Evolutionary conservation across 2,329 filamentous ascomycete genomes (phyloP).

Genomic region (Aaosphaeria pasadenensis): DNA sequence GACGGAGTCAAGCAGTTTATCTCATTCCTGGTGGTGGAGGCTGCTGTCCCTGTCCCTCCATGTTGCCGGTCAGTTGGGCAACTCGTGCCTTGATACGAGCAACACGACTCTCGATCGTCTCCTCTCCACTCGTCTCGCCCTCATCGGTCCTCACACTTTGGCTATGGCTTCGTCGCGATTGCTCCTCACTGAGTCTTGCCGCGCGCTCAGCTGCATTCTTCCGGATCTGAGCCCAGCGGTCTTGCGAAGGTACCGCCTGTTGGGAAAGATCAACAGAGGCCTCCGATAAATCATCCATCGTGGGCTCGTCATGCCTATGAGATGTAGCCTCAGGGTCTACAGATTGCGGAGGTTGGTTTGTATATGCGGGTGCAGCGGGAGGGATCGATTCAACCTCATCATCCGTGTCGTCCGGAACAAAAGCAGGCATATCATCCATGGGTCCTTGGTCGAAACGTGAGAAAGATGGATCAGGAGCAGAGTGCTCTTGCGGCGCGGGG

Average conservation of each 20-base stretch:
- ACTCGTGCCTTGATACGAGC: conserved; percentile 97
- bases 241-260: conserved; percentile 49
- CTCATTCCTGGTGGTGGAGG: neutral
- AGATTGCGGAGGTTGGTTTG: neutral
- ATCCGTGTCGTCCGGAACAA: conserved; percentile 55
- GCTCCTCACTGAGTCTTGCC: conserved; percentile 64
- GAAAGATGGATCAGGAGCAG: conserved; percentile 60
- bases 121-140: conserved; percentile 90
- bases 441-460: conserved; percentile 84
- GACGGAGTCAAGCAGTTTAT: no score
- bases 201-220: conserved; percentile 89
- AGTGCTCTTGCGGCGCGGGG: conserved; percentile 58
- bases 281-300: conserved; percentile 39
- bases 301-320: conserved; percentile 2
- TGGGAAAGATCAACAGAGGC: conserved; percentile 38
- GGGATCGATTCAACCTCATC: conserved; percentile 22
- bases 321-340: no score
- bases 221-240: conserved; percentile 93
- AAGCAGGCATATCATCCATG: conserved; percentile 80
- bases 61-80: conserved; percentile 76
- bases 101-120: conserved; percentile 94
- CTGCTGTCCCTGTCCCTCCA: conserved; percentile 18
- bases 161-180: conserved; percentile 54
- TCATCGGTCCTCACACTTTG: conserved; percentile 66
- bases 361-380: conserved; percentile 16